Evolutionary conservation across 805 yeast species (phyloP), one percentile per base, ranked within the genome.

Genomic region (Wickerhamiella hasegawae): DNA sequence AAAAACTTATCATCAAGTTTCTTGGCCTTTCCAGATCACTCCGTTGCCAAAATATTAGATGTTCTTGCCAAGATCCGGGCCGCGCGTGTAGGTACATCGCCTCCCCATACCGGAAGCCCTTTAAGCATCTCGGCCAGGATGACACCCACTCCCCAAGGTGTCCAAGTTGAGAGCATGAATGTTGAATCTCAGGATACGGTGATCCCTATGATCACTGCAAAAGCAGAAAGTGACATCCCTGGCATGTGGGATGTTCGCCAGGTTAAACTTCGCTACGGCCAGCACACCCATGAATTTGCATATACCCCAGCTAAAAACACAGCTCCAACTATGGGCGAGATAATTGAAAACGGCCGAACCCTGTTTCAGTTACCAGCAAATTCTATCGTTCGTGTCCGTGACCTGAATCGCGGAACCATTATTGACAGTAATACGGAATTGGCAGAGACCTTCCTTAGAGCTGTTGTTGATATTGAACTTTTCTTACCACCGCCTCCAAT

Each of bases 291-390:
- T 35, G 68, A 73, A 31, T 77, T 85, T 48, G 66, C 71, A 3
- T 85, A 68, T 53, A 71, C 79, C 11, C 64, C 72, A 4, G 54
- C 63, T 32, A 69, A 72, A 42, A 70, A 77, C 31, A 77, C 93
- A 0, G 77, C 92, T 5, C 97, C 97, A 2, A 76, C 90, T 0
- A 58, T 75, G 27, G 48, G 66, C 20, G 97, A 85, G 54, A 57
- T 85, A n/a, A 46, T 83, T 10, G 80, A 78, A 38, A 84, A 83
- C 51, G 83, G 82, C 12, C 71, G 71, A 36, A 61, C 66, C 34
- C 79, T 85, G 18, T 85, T 85, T 53, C 66, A 69, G n/a, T 67
- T 74, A 22, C 56, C 61, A 12, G 40, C 47, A 6, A 55, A 54
- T 36, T 45, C 52, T 16, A 53, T 58, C 10, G 45, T 66, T 16